Conservation (phyloP, 768 basidiomycete genomes). For the Amanita phalloides region DNA sequence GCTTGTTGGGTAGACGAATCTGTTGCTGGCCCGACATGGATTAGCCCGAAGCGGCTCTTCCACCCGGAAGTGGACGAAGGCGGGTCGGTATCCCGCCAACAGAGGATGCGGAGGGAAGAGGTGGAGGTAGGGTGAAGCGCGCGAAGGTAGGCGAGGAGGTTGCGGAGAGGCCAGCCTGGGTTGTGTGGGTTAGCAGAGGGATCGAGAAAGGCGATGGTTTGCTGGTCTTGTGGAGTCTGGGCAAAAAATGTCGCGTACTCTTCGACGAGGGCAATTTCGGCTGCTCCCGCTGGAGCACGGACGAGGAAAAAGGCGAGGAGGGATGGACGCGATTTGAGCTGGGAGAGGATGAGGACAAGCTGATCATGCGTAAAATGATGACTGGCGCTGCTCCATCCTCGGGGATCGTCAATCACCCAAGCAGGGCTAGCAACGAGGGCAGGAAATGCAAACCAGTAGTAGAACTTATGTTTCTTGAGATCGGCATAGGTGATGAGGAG, state of each 20-base stretch:
- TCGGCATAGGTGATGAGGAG: conserved; percentile 91
- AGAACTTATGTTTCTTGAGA: conserved; percentile 96
- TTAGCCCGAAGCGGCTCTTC: conserved; percentile 54
- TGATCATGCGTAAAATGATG: conserved; percentile 33
- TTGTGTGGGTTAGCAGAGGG: conserved; percentile 68
- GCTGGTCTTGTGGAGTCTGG: conserved; percentile 16
- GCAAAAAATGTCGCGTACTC: conserved; percentile 50
- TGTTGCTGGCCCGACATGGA: conserved; percentile 22
- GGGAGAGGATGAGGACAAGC: conserved; percentile 42
- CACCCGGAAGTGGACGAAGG: conserved; percentile 27
- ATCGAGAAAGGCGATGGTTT: conserved; percentile 63
- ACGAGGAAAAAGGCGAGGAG: conserved; percentile 56
- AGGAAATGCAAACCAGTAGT: conserved; percentile 98
- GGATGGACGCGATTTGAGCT: conserved; percentile 27
- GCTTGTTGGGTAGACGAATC: conserved; percentile 19
- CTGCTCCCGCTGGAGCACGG: conserved; percentile 17
- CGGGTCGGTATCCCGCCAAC: conserved; percentile 62
- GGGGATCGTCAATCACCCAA: conserved; percentile 63
- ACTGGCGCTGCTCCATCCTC: conserved; percentile 44
- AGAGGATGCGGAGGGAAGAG: conserved; percentile 49
- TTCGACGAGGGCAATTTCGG: conserved; percentile 41
- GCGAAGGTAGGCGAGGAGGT: conserved; percentile 76
- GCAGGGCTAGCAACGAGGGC: conserved; percentile 83
- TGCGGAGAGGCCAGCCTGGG: conserved; percentile 91
- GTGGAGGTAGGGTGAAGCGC: conserved; percentile 42